A percentile compares a stretch with the other conserved stretches of the same genome.
Conservation (phyloP, 768 basidiomycete genomes). For the Crassisporium funariophilum region DNA sequence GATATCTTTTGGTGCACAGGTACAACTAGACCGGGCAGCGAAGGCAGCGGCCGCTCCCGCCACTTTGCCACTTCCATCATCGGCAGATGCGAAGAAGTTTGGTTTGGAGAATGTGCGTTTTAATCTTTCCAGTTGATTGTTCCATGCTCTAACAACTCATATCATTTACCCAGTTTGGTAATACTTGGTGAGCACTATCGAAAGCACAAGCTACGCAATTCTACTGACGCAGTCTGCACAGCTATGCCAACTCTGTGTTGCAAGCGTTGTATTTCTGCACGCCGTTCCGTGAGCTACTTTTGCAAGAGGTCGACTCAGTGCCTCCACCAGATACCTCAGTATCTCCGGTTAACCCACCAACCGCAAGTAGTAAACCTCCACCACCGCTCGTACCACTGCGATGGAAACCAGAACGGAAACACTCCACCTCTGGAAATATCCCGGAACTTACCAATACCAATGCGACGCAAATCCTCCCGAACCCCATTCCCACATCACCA, state of each 20-base stretch:
- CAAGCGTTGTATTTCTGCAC: constrained; percentile 95
- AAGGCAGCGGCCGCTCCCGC: constrained; percentile 18
- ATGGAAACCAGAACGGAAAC: constrained; percentile 61
- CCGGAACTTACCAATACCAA: constrained; percentile 27
- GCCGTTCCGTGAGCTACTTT: constrained; percentile 89
- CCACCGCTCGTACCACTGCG: constrained; percentile 42
- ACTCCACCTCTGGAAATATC: constrained; percentile 28
- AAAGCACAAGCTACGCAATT: background rate
- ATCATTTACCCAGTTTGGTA: constrained; percentile 72
- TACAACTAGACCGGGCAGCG: constrained; percentile 27
- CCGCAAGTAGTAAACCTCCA: constrained; percentile 31
- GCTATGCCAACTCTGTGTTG: constrained; percentile 98
- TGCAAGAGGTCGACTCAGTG: constrained; percentile 64
- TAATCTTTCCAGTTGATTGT: background rate
- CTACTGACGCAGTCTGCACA: constrained; percentile 34
- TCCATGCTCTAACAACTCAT: constrained; percentile 6
- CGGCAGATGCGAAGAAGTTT: constrained; percentile 84
- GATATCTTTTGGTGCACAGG: constrained; percentile 35
- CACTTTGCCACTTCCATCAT: constrained; percentile 40
- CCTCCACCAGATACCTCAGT: constrained; percentile 35
- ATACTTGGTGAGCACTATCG: constrained; percentile 73
- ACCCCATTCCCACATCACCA: constrained; percentile 58
- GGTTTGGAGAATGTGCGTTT: constrained; percentile 93
- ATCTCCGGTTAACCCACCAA: constrained; percentile 20
- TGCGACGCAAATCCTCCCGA: constrained; percentile 30